A percentile compares a stretch with the other conserved stretches of the same genome.
Evolutionary conservation across 2,329 filamentous ascomycete genomes (phyloP).

Genomic region (Penicillium sp.): DNA sequence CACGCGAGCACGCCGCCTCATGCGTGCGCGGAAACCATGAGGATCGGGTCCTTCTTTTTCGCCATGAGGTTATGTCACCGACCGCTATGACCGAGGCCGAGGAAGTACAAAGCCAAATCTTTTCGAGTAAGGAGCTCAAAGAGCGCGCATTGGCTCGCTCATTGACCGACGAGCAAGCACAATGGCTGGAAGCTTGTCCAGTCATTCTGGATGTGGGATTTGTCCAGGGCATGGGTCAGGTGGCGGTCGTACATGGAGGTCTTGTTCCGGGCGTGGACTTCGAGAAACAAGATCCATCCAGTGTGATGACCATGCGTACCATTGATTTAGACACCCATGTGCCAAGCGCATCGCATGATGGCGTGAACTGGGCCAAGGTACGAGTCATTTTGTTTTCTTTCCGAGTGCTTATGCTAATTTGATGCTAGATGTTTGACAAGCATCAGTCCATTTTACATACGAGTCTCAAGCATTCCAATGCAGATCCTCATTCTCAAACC

Average conservation of each 20-base stretch:
- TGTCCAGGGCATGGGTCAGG: conserved; percentile 59
- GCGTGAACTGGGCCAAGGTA: conserved; percentile 66
- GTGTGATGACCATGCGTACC: conserved; percentile 90
- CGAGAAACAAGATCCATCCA: conserved; percentile 70
- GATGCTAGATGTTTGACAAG: conserved; percentile 51
- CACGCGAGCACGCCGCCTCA: conserved; percentile 71
- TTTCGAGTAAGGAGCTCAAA: conserved; percentile 31
- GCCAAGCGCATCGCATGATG: conserved; percentile 53
- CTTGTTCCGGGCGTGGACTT: conserved; percentile 74
- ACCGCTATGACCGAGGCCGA: conserved; percentile 16
- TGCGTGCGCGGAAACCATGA: conserved; percentile 93
- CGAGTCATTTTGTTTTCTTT: conserved; percentile 6
- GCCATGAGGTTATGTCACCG: conserved; percentile 45
- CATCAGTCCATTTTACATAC: conserved; percentile 38
- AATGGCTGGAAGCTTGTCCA: conserved; percentile 70
- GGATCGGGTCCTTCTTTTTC: conserved; percentile 73
- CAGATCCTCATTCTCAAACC: conserved; percentile 33
- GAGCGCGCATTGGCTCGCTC: conserved; percentile 58
- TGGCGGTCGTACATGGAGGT: conserved; percentile 82
- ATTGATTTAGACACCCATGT: conserved; percentile 64
- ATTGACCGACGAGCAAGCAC: conserved; percentile 59
- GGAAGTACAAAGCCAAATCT: conserved; percentile 28
- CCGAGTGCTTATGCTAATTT: conserved; percentile 5
- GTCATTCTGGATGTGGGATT: conserved; percentile 74
- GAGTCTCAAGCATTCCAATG: conserved; percentile 16